Conservation (phyloP, 768 basidiomycete species). For the Suillus luteus region DNA sequence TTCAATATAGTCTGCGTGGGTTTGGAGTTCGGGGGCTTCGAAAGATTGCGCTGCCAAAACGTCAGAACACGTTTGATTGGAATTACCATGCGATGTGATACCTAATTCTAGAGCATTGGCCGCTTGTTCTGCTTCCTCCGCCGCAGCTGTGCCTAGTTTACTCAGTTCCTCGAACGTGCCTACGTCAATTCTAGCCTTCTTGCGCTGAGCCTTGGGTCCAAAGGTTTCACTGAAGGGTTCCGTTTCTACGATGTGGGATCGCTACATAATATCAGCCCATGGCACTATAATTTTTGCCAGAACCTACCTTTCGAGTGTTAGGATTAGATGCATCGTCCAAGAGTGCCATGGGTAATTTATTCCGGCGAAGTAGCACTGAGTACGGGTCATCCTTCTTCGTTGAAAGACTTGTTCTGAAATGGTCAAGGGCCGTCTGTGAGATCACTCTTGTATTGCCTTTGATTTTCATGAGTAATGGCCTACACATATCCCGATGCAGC, state of each 20-base stretch:
- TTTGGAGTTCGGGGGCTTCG: conserved; percentile 34
- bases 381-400: conserved; percentile 92
- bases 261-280: conserved; percentile 42
- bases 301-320: conserved; percentile 67
- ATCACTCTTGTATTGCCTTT: conserved; percentile 98
- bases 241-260: conserved; percentile 92
- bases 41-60: not conserved
- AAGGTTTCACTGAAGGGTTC: conserved; percentile 96
- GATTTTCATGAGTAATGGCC: not conserved
- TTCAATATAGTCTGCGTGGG: conserved; percentile 80
- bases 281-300: not conserved
- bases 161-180: conserved; percentile 92
- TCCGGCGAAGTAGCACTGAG: conserved; percentile 88
- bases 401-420: conserved; percentile 88
- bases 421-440: conserved; percentile 93
- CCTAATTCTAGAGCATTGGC: conserved; percentile 40
- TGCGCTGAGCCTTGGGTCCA: conserved; percentile 94
- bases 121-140: conserved; percentile 52
- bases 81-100: conserved; percentile 31
- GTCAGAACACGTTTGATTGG: not conserved
- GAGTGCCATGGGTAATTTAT: conserved; percentile 96
- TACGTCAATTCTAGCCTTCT: conserved; percentile 83
- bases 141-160: conserved; percentile 57
- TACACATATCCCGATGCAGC: conserved; percentile 2
- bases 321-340: conserved; percentile 89